phyloP scores from a whole-genome alignment of 768 basidiomycete species.

The Suillus subalutaceus region DNA sequence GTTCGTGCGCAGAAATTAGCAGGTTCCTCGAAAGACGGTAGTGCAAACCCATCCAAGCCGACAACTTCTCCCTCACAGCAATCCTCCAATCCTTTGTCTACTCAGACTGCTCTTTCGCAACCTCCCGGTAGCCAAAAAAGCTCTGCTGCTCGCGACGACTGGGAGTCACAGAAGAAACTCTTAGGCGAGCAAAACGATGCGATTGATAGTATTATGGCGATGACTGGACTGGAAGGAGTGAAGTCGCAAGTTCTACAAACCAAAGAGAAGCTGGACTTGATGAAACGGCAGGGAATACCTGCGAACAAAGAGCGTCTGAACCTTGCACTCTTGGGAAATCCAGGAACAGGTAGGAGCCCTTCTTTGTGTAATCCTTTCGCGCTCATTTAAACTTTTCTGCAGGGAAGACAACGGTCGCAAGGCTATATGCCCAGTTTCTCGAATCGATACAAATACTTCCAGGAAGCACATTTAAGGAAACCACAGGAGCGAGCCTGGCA shows the following conservation, averaged over 20 bases:
- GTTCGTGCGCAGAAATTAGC: neutral
- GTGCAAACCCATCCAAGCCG: neutral
- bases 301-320: constrained; percentile 57
- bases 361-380: neutral
- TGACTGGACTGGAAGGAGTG: constrained; percentile 63
- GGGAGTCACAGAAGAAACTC: constrained; percentile 54
- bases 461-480: constrained; percentile 53
- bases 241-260: constrained; percentile 55
- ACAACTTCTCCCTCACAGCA: neutral
- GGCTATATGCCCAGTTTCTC: constrained; percentile 60
- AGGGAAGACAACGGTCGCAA: constrained; percentile 70
- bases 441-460: constrained; percentile 52
- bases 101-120: neutral
- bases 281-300: constrained; percentile 47
- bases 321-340: constrained; percentile 61
- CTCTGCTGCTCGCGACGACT: constrained; percentile 32
- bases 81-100: neutral
- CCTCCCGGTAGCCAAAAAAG: neutral
- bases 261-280: constrained; percentile 53
- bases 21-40: constrained; percentile 3
- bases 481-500: constrained; percentile 56
- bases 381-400: neutral
- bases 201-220: constrained; percentile 60
- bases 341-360: constrained; percentile 58
- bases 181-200: constrained; percentile 49